Evolutionary conservation across 2,329 filamentous ascomycete genomes (phyloP).

Genomic region (Didymella pinodella): DNA sequence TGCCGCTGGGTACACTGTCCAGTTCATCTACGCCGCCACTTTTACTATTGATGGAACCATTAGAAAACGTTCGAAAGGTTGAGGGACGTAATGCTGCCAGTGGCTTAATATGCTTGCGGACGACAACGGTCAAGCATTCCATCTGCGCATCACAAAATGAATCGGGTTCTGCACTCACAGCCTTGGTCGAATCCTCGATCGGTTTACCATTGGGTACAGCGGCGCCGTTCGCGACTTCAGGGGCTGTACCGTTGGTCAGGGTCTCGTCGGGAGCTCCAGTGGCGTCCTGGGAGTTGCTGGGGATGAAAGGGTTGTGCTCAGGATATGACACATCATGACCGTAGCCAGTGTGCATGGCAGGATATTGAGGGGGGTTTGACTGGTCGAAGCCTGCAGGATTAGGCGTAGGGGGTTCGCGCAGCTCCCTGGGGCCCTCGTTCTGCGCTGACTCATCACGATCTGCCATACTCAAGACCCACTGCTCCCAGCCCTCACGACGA

Average conservation of each 20-base stretch:
- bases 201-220: conserved; percentile 37
- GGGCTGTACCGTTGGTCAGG: conserved; percentile 30
- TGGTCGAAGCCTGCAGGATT: conserved; percentile 49
- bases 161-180: conserved; percentile 51
- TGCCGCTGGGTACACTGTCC: conserved; percentile 51
- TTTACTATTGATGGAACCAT: conserved; percentile 63
- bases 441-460: conserved; percentile 77
- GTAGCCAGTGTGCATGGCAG: conserved; percentile 35
- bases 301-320: conserved; percentile 41
- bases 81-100: conserved; percentile 44
- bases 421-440: conserved; percentile 70
- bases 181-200: conserved; percentile 40
- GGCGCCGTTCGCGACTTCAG: conserved; percentile 34
- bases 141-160: conserved; percentile 63
- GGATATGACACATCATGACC: conserved; percentile 38
- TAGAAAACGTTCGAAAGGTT: conserved; percentile 60
- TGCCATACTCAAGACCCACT: conserved; percentile 76
- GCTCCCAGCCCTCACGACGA: conserved; percentile 76
- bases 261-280: conserved; percentile 22
- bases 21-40: conserved; percentile 58
- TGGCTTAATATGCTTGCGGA: conserved; percentile 53
- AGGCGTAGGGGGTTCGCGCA: conserved; percentile 52
- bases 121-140: conserved; percentile 61
- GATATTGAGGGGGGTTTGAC: conserved; percentile 40
- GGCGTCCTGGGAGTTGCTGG: conserved; percentile 28